Conservation (phyloP, 257 asterid species). For the Nicotiana tabacum region DNA sequence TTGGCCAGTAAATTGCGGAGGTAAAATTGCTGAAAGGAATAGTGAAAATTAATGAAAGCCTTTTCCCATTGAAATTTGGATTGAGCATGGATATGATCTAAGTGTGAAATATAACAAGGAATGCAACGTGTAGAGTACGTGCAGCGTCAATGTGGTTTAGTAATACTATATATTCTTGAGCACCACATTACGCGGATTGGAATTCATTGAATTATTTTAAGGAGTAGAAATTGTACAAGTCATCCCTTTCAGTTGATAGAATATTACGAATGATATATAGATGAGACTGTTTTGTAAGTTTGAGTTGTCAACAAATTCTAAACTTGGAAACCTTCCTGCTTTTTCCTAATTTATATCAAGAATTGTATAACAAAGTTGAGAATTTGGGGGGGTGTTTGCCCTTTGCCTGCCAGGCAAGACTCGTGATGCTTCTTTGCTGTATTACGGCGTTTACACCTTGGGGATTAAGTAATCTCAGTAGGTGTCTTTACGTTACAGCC, state of each 20-base stretch:
- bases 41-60: not conserved
- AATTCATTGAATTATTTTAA: not conserved
- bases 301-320: constrained; percentile 4
- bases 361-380: not conserved
- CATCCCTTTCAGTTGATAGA: not conserved
- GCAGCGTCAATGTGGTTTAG: not conserved
- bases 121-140: constrained; percentile 5
- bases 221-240: not conserved
- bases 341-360: not conserved
- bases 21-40: not conserved
- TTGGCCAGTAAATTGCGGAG: not conserved
- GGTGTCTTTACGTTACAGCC: not conserved
- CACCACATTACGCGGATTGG: not conserved
- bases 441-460: not conserved
- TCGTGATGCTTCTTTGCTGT: not conserved
- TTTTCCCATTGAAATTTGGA: not conserved
- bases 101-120: not conserved
- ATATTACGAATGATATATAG: not conserved
- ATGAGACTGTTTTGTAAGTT: not conserved
- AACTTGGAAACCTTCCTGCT: not conserved
- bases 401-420: not conserved
- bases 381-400: not conserved
- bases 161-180: not conserved
- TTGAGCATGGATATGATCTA: not conserved
- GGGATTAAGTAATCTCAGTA: not conserved